Evolutionary conservation across 1,139 yeast species (phyloP).

Genomic region (Kluyveromyces sp.): DNA sequence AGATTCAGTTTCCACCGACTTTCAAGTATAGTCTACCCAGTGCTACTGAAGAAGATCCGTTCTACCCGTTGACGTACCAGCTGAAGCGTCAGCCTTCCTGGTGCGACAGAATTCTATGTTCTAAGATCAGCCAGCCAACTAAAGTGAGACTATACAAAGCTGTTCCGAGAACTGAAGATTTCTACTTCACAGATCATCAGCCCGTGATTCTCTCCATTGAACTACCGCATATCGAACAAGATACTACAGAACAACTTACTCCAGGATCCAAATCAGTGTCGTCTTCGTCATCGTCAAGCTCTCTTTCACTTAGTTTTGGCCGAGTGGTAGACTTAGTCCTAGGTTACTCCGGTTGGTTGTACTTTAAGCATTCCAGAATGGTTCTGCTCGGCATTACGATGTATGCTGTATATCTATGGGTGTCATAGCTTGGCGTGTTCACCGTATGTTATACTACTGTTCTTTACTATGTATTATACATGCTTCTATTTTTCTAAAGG

Average conservation of each 20-base stretch:
- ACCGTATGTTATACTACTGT: background rate
- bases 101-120: conserved; percentile 77
- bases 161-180: conserved; percentile 16
- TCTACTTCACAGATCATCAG: conserved; percentile 33
- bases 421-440: too few relatives aligned
- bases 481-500: too few relatives aligned
- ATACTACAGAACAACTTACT: background rate
- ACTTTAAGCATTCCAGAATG: conserved; percentile 3
- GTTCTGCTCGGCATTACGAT: background rate
- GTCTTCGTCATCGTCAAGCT: background rate
- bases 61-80: conserved; percentile 37
- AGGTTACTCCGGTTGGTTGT: conserved; percentile 15
- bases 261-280: background rate
- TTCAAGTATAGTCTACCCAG: conserved; percentile 53
- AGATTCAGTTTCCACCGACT: conserved; percentile 62
- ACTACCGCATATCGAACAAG: conserved; percentile 14
- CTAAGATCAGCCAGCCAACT: conserved; percentile 35
- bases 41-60: conserved; percentile 28
- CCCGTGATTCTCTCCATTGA: conserved; percentile 28
- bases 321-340: conserved; percentile 7
- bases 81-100: conserved; percentile 69
- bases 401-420: background rate
- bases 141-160: conserved; percentile 20
- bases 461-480: background rate
- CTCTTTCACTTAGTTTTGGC: conserved; percentile 6